phyloP scores from a whole-genome alignment of 192 early-diverging fungal genomes.

The Coemansia sp. region DNA sequence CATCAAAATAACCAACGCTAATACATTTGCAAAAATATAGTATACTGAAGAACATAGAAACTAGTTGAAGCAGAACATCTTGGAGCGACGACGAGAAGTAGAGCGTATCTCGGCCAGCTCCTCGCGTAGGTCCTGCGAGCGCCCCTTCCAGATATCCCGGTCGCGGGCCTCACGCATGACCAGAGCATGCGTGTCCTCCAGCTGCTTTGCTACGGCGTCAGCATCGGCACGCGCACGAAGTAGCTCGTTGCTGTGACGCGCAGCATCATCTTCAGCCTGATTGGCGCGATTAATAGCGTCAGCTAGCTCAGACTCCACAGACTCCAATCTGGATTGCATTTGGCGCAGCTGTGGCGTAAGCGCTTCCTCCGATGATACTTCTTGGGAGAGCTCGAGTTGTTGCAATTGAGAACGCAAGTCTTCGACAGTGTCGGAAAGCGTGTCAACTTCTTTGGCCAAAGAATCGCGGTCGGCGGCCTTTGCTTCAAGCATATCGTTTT shows the following conservation, averaged over 20 bases:
- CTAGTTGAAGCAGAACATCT: slow-evolving; percentile 41
- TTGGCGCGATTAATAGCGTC: slow-evolving; percentile 28
- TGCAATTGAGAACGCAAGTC: slow-evolving; percentile 22
- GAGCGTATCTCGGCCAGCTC: slow-evolving; percentile 39
- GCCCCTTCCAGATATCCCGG: slow-evolving; percentile 46
- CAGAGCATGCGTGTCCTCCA: slow-evolving; percentile 36
- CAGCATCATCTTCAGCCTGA: slow-evolving; percentile 24
- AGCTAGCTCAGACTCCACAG: slow-evolving; percentile 28
- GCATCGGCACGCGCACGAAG: slow-evolving; percentile 44
- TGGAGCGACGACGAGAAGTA: slow-evolving; percentile 29
- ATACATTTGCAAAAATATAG: no score
- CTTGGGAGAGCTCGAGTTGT: background rate
- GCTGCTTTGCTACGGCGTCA: slow-evolving; percentile 17
- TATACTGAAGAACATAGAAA: background rate
- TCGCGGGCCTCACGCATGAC: slow-evolving; percentile 42
- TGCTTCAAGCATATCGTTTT: slow-evolving; percentile 43
- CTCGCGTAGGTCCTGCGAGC: slow-evolving; percentile 46
- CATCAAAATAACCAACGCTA: no score
- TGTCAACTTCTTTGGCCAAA: slow-evolving; percentile 13
- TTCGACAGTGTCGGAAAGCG: slow-evolving; percentile 7
- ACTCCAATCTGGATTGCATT: slow-evolving; percentile 24
- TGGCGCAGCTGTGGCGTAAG: background rate
- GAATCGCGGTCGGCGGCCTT: slow-evolving; percentile 30
- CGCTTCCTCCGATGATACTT: background rate
- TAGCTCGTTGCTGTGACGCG: slow-evolving; percentile 39